Evolutionary conservation across 176 grass and related monocot genomes (phyloP).

Genomic region (Oryza nivara): DNA sequence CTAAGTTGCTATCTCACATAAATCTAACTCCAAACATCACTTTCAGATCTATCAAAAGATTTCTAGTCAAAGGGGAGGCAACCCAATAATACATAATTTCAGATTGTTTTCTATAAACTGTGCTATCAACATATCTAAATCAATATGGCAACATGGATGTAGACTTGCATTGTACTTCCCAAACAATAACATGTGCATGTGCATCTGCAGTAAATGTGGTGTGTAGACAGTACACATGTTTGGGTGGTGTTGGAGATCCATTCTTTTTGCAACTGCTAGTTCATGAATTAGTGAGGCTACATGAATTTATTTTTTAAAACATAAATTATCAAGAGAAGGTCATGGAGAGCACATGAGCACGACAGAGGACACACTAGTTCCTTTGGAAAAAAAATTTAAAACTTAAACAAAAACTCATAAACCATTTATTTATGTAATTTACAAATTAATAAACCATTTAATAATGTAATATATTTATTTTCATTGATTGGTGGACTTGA

Average conservation of each 20-base stretch:
- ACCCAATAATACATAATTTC: neutral
- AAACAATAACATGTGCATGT: neutral
- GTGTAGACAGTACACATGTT: neutral
- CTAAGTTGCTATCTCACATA: neutral
- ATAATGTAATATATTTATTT: neutral
- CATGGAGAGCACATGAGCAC: neutral
- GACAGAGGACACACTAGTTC: neutral
- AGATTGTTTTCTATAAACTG: neutral
- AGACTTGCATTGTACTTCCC: neutral
- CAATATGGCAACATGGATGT: neutral
- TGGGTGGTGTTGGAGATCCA: neutral
- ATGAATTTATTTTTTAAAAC: neutral
- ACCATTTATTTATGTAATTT: neutral
- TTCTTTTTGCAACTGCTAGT: neutral
- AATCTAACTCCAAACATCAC: neutral
- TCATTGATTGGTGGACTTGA: too few species aligned
- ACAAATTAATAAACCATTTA: neutral
- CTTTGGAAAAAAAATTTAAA: neutral
- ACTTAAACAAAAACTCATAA: neutral
- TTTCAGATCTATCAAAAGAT: slow-evolving; percentile 28
- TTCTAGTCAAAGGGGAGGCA: neutral
- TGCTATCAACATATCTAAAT: neutral
- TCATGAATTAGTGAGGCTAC: neutral
- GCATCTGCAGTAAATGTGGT: neutral
- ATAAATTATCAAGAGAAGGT: neutral